A percentile compares a stretch with the other conserved stretches of the same genome.
phyloP scores from a whole-genome alignment of 2,329 filamentous ascomycete genomes.

The Fusarium foetens region DNA sequence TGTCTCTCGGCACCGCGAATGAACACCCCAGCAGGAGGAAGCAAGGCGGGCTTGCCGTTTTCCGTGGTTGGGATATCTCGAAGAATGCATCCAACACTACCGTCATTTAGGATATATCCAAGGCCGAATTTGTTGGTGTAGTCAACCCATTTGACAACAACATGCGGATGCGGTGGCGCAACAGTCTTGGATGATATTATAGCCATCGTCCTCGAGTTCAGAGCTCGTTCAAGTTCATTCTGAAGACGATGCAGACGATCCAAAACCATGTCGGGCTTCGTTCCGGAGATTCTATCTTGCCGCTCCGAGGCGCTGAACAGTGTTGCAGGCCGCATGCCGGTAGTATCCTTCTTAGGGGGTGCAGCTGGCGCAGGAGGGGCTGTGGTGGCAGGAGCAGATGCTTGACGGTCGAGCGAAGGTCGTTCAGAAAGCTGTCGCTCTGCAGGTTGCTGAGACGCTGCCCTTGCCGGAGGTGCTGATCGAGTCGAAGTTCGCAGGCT shows the following conservation, averaged over 20 bases:
- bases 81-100: constrained; percentile 78
- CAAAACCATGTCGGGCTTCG: constrained; percentile 67
- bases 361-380: constrained; percentile 39
- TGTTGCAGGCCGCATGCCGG: constrained; percentile 54
- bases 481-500: constrained; percentile 46
- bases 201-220: constrained; percentile 72
- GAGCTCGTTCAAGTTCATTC: constrained; percentile 68
- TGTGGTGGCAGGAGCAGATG: constrained; percentile 33
- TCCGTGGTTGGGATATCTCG: constrained; percentile 65
- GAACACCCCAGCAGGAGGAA: constrained; percentile 77
- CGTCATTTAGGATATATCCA: constrained; percentile 84
- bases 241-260: constrained; percentile 66
- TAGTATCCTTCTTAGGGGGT: constrained; percentile 43
- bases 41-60: constrained; percentile 60
- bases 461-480: constrained; percentile 43
- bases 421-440: constrained; percentile 39
- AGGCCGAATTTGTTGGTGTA: constrained; percentile 89
- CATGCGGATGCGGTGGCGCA: constrained; percentile 66
- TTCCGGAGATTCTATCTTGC: constrained; percentile 60
- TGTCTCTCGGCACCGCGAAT: constrained; percentile 77
- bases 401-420: constrained; percentile 43
- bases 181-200: constrained; percentile 65
- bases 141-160: constrained; percentile 85
- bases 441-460: constrained; percentile 44
- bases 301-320: constrained; percentile 67